phyloP scores from a whole-genome alignment of 495 filamentous ascomycete species.

The Daldinia grandis region DNA sequence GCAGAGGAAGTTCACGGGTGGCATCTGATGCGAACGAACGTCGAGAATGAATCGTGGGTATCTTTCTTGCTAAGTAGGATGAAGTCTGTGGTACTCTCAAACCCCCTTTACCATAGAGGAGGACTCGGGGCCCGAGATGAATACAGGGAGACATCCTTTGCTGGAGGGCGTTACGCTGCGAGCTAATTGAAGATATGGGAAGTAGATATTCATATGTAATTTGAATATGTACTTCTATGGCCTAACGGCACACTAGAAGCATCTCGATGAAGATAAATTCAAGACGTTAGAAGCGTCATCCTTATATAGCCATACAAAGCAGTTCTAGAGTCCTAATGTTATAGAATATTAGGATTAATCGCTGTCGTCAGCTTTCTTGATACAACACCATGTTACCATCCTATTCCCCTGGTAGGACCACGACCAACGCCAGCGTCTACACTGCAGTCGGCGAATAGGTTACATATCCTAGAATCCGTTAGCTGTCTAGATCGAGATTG shows the following conservation, averaged over 20 bases:
- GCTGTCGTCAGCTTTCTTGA: neutral
- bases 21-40: neutral
- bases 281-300: neutral
- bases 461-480: neutral
- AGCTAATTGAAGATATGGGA: neutral
- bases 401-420: neutral
- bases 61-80: neutral
- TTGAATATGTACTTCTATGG: neutral
- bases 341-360: neutral
- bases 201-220: neutral
- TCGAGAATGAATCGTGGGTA: neutral
- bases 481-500: neutral
- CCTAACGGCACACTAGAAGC: neutral
- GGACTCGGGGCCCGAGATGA: neutral
- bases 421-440: conserved; percentile 3
- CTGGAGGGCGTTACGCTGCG: neutral
- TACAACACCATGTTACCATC: neutral
- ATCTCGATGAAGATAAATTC: neutral
- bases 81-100: neutral
- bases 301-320: neutral
- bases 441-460: neutral
- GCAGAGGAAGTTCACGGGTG: neutral
- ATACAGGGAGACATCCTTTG: conserved; percentile 5
- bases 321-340: neutral
- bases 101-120: neutral